Conservation (phyloP, 805 yeast genomes). For the Candida vartiovaarae region DNA sequence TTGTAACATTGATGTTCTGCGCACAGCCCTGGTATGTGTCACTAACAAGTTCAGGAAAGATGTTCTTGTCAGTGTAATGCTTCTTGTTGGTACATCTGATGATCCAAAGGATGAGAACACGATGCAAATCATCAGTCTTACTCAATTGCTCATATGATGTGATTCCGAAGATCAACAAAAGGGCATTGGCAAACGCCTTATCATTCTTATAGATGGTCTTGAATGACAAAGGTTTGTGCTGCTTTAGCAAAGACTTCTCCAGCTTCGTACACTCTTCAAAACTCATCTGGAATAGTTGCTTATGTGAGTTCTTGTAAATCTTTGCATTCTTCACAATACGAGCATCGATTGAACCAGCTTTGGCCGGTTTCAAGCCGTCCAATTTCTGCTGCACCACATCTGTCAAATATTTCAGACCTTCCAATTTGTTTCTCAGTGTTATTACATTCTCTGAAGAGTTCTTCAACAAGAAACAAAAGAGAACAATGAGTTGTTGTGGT, state of each 20-base stretch:
- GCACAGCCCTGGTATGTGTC: slow-evolving; percentile 31
- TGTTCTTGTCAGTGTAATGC: slow-evolving; percentile 21
- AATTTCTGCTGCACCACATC: slow-evolving; percentile 47
- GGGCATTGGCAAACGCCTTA: slow-evolving; percentile 42
- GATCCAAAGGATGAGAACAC: slow-evolving; percentile 55
- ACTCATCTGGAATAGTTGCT: slow-evolving; percentile 35
- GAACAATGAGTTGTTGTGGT: slow-evolving; percentile 40
- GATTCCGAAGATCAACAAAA: slow-evolving; percentile 51
- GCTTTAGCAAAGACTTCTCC: slow-evolving; percentile 40
- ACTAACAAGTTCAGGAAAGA: slow-evolving; percentile 46
- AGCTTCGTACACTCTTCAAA: slow-evolving; percentile 37
- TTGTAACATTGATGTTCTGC: slow-evolving; percentile 33
- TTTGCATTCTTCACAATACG: slow-evolving; percentile 29
- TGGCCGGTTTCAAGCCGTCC: slow-evolving; percentile 28
- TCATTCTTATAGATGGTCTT: slow-evolving; percentile 54
- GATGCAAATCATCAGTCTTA: slow-evolving; percentile 44
- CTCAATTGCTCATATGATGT: slow-evolving; percentile 43
- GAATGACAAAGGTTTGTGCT: slow-evolving; percentile 43
- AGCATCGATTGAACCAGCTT: slow-evolving; percentile 16
- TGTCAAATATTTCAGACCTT: slow-evolving; percentile 51
- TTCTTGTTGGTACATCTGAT: slow-evolving; percentile 48
- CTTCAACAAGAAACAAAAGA: slow-evolving; percentile 50
- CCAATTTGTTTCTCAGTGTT: slow-evolving; percentile 49
- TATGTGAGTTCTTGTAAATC: slow-evolving; percentile 44
- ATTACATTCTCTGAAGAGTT: slow-evolving; percentile 39